Evolutionary conservation across 345 rosid species (phyloP).

Genomic region (Hirschfeldia incana): DNA sequence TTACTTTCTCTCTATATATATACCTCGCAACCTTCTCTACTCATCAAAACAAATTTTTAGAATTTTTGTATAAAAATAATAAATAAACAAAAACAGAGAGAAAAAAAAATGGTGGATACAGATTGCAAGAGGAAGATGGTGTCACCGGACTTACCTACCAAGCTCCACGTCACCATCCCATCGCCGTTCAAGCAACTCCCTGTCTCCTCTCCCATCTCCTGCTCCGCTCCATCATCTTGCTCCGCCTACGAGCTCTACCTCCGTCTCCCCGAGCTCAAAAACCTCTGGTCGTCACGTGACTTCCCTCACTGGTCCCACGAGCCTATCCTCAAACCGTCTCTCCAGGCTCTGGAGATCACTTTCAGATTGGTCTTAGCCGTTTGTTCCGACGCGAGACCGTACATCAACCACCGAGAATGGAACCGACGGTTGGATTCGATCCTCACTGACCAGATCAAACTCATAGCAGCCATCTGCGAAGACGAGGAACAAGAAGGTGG

Average conservation of each 20-base stretch:
- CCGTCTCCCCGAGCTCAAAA: constrained; percentile 73
- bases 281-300: constrained; percentile 56
- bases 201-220: constrained; percentile 40
- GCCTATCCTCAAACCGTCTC: constrained; percentile 64
- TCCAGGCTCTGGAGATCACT: constrained; percentile 77
- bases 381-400: constrained; percentile 69
- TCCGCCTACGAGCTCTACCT: constrained; percentile 78
- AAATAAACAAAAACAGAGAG: not conserved
- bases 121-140: constrained; percentile 68
- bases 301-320: constrained; percentile 71
- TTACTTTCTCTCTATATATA: constrained; percentile 29
- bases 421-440: constrained; percentile 73
- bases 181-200: constrained; percentile 19
- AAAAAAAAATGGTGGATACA: constrained; percentile 64
- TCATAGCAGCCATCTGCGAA: constrained; percentile 59
- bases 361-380: constrained; percentile 69
- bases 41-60: constrained; percentile 4
- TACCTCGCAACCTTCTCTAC: not conserved
- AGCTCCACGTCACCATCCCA: constrained; percentile 59
- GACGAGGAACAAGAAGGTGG: constrained; percentile 28
- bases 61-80: not conserved
- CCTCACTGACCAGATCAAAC: constrained; percentile 64
- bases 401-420: constrained; percentile 70
- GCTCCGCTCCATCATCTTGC: constrained; percentile 54
- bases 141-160: constrained; percentile 43